Conservation (phyloP, 1,284 basidiomycete species). For the Malassezia sympodialis region DNA sequence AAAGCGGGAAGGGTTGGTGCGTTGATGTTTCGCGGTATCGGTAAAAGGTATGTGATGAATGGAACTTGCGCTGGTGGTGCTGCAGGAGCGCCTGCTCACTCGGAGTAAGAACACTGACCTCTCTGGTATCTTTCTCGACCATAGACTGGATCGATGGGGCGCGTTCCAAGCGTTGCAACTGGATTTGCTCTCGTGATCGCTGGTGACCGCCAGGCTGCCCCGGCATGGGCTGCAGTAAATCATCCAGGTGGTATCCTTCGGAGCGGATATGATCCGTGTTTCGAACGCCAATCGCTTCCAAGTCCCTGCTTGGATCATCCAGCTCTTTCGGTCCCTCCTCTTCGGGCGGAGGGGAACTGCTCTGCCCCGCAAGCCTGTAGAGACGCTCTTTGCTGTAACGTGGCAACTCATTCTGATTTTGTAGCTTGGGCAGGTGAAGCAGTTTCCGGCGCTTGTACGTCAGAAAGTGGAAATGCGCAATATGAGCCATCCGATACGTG, state of each 20-base stretch:
- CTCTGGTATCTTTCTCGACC: constrained; percentile 29
- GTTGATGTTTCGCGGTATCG: constrained; percentile 74
- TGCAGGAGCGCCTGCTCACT: constrained; percentile 38
- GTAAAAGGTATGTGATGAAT: constrained; percentile 59
- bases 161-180: constrained; percentile 21
- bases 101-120: constrained; percentile 39
- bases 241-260: constrained; percentile 4
- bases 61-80: constrained; percentile 43
- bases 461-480: constrained; percentile 39
- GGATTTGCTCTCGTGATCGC: not conserved
- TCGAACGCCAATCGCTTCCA: constrained; percentile 13
- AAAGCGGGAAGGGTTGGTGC: constrained; percentile 62
- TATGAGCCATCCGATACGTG: constrained; percentile 43
- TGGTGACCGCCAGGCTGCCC: constrained; percentile 4
- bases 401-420: constrained; percentile 41
- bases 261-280: not conserved
- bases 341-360: not conserved
- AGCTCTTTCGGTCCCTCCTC: constrained; percentile 7
- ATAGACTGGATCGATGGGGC: constrained; percentile 37
- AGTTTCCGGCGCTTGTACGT: constrained; percentile 33
- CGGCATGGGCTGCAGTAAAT: constrained; percentile 7
- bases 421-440: constrained; percentile 29
- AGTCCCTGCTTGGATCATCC: not conserved
- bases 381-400: constrained; percentile 8
- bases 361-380: not conserved